Base-by-base conservation (phyloP, 306 rosid genomes). In the Oxytropis ochrocephala region DNA sequence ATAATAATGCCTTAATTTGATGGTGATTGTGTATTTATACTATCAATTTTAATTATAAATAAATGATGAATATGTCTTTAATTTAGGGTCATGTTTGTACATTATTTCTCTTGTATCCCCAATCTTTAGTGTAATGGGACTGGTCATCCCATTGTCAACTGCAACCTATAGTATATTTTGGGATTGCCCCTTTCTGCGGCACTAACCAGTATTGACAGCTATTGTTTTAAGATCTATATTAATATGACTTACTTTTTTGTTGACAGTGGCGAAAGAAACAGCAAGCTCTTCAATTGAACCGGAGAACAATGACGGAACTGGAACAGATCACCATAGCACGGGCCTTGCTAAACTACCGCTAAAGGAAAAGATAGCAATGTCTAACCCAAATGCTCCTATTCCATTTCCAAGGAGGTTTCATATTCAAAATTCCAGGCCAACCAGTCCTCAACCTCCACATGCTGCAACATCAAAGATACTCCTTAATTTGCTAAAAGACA, bases 271-370 rank as follows among this genome's bases (percentile, higher is more conserved):
- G 24, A 94, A 91, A 82, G 97, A 88, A 67, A 80, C 96, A 39
- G 88, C 96, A 19, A 87, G 88, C 54, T 91, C 97, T 46, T 90
- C 99, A 50, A 81, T 88, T 36, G 99, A 95, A 74, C 87, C 90
- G 1, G 99, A 95, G 49, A 87, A 70, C 86, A 89, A 63, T 17
- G 99, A 95, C 55, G 99, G n/a, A 95, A 72, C 73, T 91, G 65
- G 99, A 95, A 78, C 99, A 95, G 81, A 91, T 91, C 82, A 91
- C 97, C 1, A 84, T 95, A 80, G 95, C 99, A 4, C 84, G 97
- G 58, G 96, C 99, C 52, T 82, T 95, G 18, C 59, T 83, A 47
- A 87, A 83, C 68, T 95, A 81, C 80, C 96, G 0, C 54, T 81
- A 77, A 91, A 91, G 85, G 97, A 95, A 79, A 91, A 95, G 71